phyloP scores from a whole-genome alignment of 805 yeast species.

The Millerago galiae region DNA sequence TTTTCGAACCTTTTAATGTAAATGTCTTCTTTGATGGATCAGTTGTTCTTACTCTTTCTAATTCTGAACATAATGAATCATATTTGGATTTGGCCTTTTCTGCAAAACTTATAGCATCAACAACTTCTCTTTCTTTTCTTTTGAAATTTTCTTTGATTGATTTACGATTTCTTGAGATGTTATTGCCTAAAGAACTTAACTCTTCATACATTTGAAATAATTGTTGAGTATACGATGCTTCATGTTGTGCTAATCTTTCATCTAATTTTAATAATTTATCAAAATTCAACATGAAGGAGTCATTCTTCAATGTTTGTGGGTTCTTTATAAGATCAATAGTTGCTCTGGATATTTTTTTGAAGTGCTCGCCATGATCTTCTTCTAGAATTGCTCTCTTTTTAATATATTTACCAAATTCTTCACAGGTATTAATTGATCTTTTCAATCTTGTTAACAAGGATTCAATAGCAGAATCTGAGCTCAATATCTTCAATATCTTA shows the following conservation, averaged over 20 bases:
- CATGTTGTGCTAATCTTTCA: conserved; percentile 67
- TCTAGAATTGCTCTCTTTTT: conserved; percentile 74
- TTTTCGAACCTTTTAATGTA: conserved; percentile 70
- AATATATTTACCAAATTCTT: conserved; percentile 74
- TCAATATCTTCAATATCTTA: conserved; percentile 44
- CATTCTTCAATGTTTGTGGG: conserved; percentile 41
- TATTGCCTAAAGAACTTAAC: conserved; percentile 58
- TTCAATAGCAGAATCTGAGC: conserved; percentile 73
- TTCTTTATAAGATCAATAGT: conserved; percentile 43
- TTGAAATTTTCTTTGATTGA: conserved; percentile 73
- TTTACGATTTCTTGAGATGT: conserved; percentile 71
- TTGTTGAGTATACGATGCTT: conserved; percentile 70
- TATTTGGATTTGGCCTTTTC: conserved; percentile 84
- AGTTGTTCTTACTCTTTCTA: conserved; percentile 70
- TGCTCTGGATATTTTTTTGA: conserved; percentile 62
- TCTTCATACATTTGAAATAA: conserved; percentile 84
- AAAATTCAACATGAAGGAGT: conserved; percentile 60
- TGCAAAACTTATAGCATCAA: conserved; percentile 75
- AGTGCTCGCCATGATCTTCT: conserved; percentile 69
- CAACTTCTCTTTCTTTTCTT: conserved; percentile 75
- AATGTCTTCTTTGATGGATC: conserved; percentile 84
- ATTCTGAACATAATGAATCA: conserved; percentile 74
- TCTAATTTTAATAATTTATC: conserved; percentile 70
- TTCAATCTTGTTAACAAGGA: conserved; percentile 67
- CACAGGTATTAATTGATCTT: conserved; percentile 74